A percentile compares a stretch with the other conserved stretches of the same genome.
phyloP scores from a whole-genome alignment of 768 basidiomycete genomes.

The Collybia sordida region DNA sequence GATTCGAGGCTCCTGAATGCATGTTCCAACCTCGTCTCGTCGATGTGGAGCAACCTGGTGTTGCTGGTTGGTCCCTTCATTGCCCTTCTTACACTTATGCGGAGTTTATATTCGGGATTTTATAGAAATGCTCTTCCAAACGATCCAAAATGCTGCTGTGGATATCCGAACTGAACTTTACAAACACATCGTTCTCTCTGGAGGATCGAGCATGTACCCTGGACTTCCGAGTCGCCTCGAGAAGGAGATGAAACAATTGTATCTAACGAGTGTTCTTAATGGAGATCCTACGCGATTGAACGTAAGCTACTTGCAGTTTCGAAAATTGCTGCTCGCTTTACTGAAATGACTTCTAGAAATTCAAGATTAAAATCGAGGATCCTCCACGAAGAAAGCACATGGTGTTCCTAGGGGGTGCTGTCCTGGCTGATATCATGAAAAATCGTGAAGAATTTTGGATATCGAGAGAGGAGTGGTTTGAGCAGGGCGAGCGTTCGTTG shows the following conservation, averaged over 20 bases:
- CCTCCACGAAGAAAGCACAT: constrained; percentile 98
- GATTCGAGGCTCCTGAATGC: constrained; percentile 98
- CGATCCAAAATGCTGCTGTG: constrained; percentile 88
- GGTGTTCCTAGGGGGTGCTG: constrained; percentile 99
- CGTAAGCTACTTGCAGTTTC: constrained; percentile 47
- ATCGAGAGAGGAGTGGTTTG: constrained; percentile 91
- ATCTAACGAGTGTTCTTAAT: constrained; percentile 84
- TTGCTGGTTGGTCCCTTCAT: constrained; percentile 66
- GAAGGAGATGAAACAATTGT: constrained; percentile 99
- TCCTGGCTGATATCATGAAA: constrained; percentile 99
- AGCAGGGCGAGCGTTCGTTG: constrained; percentile 78
- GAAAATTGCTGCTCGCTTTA: background rate
- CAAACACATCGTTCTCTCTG: constrained; percentile 97
- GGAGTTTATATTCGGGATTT: background rate
- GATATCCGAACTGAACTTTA: constrained; percentile 91
- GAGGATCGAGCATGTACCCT: constrained; percentile 98
- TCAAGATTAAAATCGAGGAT: constrained; percentile 98
- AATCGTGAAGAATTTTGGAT: constrained; percentile 94
- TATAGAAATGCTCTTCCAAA: constrained; percentile 95
- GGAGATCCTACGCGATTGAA: constrained; percentile 83
- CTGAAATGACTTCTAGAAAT: constrained; percentile 63
- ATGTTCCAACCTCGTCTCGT: constrained; percentile 99
- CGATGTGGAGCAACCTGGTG: constrained; percentile 94
- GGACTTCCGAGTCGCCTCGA: constrained; percentile 95
- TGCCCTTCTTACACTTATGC: background rate